Conservation (phyloP, 2,329 filamentous ascomycete genomes). For the Amauroascus verrucosus region DNA sequence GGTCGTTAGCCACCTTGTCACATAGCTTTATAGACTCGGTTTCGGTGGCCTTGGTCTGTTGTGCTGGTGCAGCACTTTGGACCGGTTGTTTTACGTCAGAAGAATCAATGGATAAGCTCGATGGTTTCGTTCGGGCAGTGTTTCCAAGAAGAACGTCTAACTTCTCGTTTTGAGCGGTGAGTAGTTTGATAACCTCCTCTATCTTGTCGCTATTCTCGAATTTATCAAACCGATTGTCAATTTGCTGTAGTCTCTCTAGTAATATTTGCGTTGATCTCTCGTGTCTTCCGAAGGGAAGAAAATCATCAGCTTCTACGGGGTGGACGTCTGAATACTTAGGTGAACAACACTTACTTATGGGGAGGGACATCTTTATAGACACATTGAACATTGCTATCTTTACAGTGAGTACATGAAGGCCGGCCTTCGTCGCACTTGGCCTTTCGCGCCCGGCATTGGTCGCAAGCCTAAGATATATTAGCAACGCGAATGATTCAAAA, state of each 20-base stretch:
- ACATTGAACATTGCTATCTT: constrained; percentile 73
- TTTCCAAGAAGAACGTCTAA: constrained; percentile 13
- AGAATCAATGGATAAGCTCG: neutral
- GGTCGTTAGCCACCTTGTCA: neutral
- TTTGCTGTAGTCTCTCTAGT: constrained; percentile 26
- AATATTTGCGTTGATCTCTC: constrained; percentile 33
- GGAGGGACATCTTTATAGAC: constrained; percentile 84
- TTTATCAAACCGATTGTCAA: constrained; percentile 22
- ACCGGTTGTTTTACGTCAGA: constrained; percentile 1
- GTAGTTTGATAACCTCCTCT: constrained; percentile 8
- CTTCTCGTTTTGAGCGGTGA: constrained; percentile 11
- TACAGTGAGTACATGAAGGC: constrained; percentile 73
- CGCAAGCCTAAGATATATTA: constrained; percentile 62
- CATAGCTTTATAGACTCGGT: neutral
- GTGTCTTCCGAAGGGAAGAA: constrained; percentile 23
- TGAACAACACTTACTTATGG: constrained; percentile 61
- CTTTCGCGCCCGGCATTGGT: constrained; percentile 76
- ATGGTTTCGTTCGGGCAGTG: neutral
- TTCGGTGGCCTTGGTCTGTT: neutral
- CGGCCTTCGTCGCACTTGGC: constrained; percentile 84
- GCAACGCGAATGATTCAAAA: no score
- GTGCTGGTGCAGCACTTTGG: neutral
- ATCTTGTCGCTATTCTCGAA: constrained; percentile 1
- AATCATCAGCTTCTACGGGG: neutral
- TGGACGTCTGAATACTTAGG: neutral